Evolutionary conservation across 2,329 filamentous ascomycete species (phyloP).

Genomic region (Myotisia sp.): DNA sequence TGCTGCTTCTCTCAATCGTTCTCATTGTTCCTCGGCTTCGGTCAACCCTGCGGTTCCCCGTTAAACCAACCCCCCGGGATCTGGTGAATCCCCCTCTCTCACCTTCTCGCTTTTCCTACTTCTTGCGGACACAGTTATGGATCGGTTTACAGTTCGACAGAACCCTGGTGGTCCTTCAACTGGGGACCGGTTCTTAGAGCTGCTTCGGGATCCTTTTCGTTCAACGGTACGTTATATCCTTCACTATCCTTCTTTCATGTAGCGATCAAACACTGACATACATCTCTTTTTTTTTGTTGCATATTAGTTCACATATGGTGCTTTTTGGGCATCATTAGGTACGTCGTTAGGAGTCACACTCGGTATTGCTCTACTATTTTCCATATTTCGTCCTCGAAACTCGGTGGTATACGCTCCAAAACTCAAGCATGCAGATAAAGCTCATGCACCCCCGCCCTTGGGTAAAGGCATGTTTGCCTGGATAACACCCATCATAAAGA

Average conservation of each 20-base stretch:
- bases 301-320: conserved; percentile 42
- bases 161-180: conserved; percentile 1
- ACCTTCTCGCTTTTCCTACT: not conserved
- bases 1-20: no score
- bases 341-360: conserved; percentile 64
- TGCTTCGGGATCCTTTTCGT: conserved; percentile 34
- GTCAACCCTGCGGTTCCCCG: no score
- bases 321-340: conserved; percentile 64
- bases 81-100: not conserved
- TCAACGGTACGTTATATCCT: conserved; percentile 23
- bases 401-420: conserved; percentile 88
- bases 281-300: not conserved
- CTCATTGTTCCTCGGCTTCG: no score
- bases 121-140: not conserved
- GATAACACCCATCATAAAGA: conserved; percentile 63
- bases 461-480: conserved; percentile 81
- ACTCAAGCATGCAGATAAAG: conserved; percentile 79
- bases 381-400: conserved; percentile 78
- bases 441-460: conserved; percentile 73
- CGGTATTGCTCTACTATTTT: conserved; percentile 67
- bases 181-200: conserved; percentile 28
- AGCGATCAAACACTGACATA: not conserved
- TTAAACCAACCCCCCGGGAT: no score
- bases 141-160: not conserved
- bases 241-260: conserved; percentile 2